phyloP scores from a whole-genome alignment of 495 filamentous ascomycete species.

The Penicillium verhagenii region DNA sequence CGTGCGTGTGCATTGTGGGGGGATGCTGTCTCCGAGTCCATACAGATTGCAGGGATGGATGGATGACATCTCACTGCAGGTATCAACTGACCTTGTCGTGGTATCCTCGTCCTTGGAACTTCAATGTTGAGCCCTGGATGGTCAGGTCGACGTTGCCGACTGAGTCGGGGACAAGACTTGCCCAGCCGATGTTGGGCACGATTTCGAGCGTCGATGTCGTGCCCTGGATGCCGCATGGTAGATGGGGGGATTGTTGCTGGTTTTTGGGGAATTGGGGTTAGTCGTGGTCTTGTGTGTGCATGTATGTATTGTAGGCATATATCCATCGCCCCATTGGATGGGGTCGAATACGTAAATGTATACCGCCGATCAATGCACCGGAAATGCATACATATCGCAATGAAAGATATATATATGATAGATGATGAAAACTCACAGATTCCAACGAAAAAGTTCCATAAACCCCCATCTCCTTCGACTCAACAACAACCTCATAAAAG shows the following conservation, averaged over 20 bases:
- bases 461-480: conserved; percentile 16
- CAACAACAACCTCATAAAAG: conserved; percentile 14
- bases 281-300: too few species aligned
- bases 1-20: too few species aligned
- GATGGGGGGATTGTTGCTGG: conserved; percentile 6
- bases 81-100: conserved; percentile 36
- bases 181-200: conserved; percentile 37
- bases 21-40: too few species aligned
- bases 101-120: conserved; percentile 38
- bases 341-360: too few species aligned
- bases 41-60: too few species aligned
- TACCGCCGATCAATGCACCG: conserved; percentile 1
- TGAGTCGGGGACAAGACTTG: conserved; percentile 33
- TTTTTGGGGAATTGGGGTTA: too few species aligned
- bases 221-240: conserved; percentile 18
- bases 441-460: conserved; percentile 12
- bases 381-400: neutral
- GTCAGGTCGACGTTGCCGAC: conserved; percentile 27
- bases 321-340: neutral
- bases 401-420: neutral
- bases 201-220: conserved; percentile 18
- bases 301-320: too few species aligned
- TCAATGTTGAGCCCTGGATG: conserved; percentile 24
- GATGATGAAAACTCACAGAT: conserved; percentile 12
- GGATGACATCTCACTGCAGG: too few species aligned